Base-by-base conservation (phyloP, 1,284 basidiomycete species). In the Lentinula novae-zelandiae region DNA sequence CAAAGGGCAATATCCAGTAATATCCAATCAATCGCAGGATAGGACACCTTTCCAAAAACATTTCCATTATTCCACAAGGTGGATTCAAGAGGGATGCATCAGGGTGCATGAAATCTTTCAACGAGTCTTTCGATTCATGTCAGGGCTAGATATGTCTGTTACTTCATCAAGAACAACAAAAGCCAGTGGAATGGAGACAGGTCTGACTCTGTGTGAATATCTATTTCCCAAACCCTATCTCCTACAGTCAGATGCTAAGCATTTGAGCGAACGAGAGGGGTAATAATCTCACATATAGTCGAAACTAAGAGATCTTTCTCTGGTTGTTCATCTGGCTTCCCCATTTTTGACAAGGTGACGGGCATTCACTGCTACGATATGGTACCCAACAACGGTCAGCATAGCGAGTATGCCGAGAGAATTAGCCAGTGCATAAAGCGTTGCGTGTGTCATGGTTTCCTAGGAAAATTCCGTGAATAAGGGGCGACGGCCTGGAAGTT, bases 341-440 rank as follows among this genome's bases (percentile, higher is more conserved):
- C 60, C 53, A 31, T 61, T 57, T 72, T 50, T 61, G 6, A 54
- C 53, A 52, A 86, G 68, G 63, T 81, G 70, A 39, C 83, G 82
- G 40, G 85, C 85, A 70, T 95, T 95, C 64, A 95, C 92, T 31
- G 91, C 86, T 61, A 96, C 79, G 67, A 96, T 86, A 75, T 96
- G 94, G 74, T 95, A 96, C 48, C 84, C 82, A 58, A 96, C 86
- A 63, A 93, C 88, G 5, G 89, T 86, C 64, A 92, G 67, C 85
- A 95, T 92, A 40, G 93, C 89, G 42, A 92, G 77, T n/a, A 87
- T 76, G 42, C 93, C 93, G 17, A 95, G 86, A 34, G 84, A 80
- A 76, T 95, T 96, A 51, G 94, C 90, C 56, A 96, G 81, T 63
- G 83, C 82, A 73, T 92, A 93, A 20, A 96, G 81, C 13, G 92